Evolutionary conservation across 495 filamentous ascomycete species (phyloP), one percentile per base, ranked within the genome.

Genomic region (Penicillium mononematosum): DNA sequence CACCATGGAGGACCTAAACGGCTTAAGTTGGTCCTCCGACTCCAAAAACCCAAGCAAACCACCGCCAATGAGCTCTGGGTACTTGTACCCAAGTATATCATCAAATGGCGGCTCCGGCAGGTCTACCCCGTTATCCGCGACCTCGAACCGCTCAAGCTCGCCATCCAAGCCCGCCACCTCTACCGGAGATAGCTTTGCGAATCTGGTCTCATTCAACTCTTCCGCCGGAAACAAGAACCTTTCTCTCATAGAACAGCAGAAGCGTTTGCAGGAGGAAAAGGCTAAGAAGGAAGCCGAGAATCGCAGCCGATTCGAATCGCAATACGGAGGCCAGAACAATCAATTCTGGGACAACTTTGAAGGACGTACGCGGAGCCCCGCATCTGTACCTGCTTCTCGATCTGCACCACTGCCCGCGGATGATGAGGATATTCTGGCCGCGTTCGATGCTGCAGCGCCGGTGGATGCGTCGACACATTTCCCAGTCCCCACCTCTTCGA

Each of bases 131-230:
- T 71, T 87, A 25, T 82, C 85, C 29, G 62, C 79, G 9, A 78
- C 83, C 57, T 78, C 79, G 22, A 79, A 81, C 52, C 74, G 78
- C 12, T 74, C 74, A 61, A 68, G 68, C 61, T 71, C 70, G 27
- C 77, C 78, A 19, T 78, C 84, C 1, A 83, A 85, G 61, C 63
- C 82, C 5, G 66, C 83, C 6, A 88, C 87, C 36, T 82, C 88
- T 2, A 78, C 81, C 5, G 81, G 81, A 51, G 93, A 97, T 69
- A 95, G 89, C 76, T 98, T 98, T 68, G 88, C 92, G 59, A 91
- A 88, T 64, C 78, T 98, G 19, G 87, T 97, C 20, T 87, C 84
- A 43, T 90, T 93, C 57, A 84, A 83, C 45, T 73, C 83, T 12
- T 79, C 84, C n/a, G 88, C 88, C 62, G 64, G 77, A 27, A 72